Percentiles rank a stretch among this genome's conserved stretches.
Conservation (phyloP, 2,329 filamentous ascomycete species). For the Blastomyces silverae region DNA sequence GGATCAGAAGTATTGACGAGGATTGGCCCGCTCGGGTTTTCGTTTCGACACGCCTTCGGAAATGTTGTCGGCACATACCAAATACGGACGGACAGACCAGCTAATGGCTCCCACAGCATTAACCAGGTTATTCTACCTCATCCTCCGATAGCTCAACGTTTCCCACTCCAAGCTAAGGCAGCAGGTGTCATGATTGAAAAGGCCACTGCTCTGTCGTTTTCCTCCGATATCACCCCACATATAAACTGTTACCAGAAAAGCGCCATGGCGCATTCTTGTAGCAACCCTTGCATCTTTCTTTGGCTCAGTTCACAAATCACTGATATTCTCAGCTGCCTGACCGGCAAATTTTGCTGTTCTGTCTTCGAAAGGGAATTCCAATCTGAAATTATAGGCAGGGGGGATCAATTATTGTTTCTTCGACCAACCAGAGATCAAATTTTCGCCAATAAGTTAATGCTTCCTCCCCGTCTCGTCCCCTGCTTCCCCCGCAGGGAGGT, state of each 20-base stretch:
- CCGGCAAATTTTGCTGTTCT: not conserved
- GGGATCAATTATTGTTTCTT: not conserved
- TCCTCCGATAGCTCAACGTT: not conserved
- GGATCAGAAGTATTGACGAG: not conserved
- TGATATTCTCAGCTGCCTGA: not conserved
- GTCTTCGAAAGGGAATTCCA: not conserved
- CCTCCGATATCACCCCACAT: not conserved
- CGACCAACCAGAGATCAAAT: conserved; percentile 6
- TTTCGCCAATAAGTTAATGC: not conserved
- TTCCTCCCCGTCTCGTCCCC: conserved; percentile 5
- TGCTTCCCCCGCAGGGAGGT: not conserved
- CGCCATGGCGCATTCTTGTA: not conserved
- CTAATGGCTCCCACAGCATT: not conserved
- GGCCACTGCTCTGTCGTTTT: not conserved
- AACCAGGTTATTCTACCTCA: not conserved
- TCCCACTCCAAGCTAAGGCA: not conserved
- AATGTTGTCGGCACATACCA: not conserved
- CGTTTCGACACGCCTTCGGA: not conserved
- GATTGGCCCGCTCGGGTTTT: not conserved
- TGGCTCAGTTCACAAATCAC: not conserved
- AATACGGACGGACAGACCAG: not conserved
- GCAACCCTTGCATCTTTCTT: not conserved
- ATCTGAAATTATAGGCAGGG: conserved; percentile 3
- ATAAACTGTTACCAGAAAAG: not conserved
- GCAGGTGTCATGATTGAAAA: not conserved